Base-by-base conservation (phyloP, 371 early-diverging fungal genomes). In the Apophysomyces ossiformis region DNA sequence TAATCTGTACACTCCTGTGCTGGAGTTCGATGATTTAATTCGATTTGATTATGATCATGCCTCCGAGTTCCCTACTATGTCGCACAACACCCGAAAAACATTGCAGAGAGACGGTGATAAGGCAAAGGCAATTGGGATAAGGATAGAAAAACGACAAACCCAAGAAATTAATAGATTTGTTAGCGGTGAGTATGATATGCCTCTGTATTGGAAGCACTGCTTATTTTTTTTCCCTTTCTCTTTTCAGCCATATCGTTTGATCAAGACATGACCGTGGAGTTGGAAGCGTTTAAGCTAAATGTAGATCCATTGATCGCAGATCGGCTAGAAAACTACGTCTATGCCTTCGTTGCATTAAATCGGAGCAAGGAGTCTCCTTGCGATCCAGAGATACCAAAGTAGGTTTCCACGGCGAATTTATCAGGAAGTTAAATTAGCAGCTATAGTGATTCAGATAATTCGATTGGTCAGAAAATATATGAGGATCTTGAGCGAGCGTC, bases 261-360 rank as follows among this genome's bases (percentile, higher is more conserved):
- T 7, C 74, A 76, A 36, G 86, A 87, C 41, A 73, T 79, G 1
- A 69, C 69, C 9, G 72, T 86, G 1, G 85, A 85, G 15, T 70
- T 87, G 9, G 76, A 82, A 57, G 79, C 89, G 4, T 68, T 86
- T 16, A 81, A 78, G 37, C 32, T 87, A 11, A 75, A 79, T 37
- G 8, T 89, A 13, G 86, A 89, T 69, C 67, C 85, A 0, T 71
- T 74, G 57, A 80, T 82, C 9, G 61, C 76, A 4, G 77, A 84
- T 64, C 60, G 89, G 41, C 64, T 87, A 36, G 86, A 86, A 38
- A 76, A 67, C 41, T 83, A 78, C 57, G 65, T 85, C 15, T 26
- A 75, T 58, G 77, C 75, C 5, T 12, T 39, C 6, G 35, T 18
- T 5, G 38, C 18, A 38, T 38, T 39, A 59, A 59, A 38, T 36